These are phyloP conservation scores for Eucalyptus tenuipes DNA, from an alignment of 345 rosid genomes.

Conservation along the genomic window DNA sequence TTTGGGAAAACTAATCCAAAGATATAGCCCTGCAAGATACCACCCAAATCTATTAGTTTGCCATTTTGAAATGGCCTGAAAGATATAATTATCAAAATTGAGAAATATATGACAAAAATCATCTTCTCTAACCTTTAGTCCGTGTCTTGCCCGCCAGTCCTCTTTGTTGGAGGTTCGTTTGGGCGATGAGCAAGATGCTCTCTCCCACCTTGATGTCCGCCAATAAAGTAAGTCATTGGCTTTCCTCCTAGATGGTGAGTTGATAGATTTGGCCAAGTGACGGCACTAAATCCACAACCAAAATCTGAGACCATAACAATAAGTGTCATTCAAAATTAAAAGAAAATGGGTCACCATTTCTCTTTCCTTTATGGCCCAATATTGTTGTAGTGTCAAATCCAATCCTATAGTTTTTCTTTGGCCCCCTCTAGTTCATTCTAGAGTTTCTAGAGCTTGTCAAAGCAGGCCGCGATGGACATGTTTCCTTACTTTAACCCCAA, in stretches of 20 bases:
- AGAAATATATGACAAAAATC: too few relatives aligned
- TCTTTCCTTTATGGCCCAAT: not conserved
- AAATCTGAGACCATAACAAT: not conserved
- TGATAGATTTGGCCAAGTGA: not conserved
- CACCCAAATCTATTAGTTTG: too few relatives aligned
- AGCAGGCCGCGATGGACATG: too few relatives aligned
- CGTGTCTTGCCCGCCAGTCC: too few relatives aligned
- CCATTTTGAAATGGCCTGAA: too few relatives aligned
- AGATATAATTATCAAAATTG: too few relatives aligned
- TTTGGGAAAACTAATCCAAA: too few relatives aligned
- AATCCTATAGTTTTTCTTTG: not conserved
- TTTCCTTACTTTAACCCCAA: too few relatives aligned
- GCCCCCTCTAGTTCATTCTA: not conserved
- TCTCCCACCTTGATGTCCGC: not conserved
- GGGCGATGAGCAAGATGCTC: not conserved
- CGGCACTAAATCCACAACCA: not conserved
- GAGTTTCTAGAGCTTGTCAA: too few relatives aligned
- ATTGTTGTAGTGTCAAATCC: not conserved
- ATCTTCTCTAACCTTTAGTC: too few relatives aligned
- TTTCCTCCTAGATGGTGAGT: not conserved
- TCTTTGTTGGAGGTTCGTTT: too few relatives aligned
- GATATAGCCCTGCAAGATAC: too few relatives aligned
- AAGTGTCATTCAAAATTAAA: not conserved
- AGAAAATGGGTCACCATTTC: not conserved
- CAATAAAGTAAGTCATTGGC: not conserved